A percentile compares a stretch with the other conserved stretches of the same genome.
Evolutionary conservation across 2,329 filamentous ascomycete species (phyloP).

Genomic region (Calonectria naviculata): DNA sequence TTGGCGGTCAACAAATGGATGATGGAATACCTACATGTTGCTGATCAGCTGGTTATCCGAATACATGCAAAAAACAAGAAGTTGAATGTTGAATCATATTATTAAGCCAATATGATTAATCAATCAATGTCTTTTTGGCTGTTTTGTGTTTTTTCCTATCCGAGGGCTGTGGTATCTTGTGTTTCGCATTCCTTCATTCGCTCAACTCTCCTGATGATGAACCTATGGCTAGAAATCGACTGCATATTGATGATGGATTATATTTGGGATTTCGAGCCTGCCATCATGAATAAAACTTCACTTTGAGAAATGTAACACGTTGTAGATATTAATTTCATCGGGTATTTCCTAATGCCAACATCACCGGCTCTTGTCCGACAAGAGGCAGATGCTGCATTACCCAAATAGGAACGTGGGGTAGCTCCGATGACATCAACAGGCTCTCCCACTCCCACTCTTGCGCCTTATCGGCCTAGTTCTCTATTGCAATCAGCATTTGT

Average conservation of each 20-base stretch:
- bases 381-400: not conserved
- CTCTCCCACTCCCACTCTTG: not conserved
- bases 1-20: not conserved
- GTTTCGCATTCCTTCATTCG: not conserved
- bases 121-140: too few relatives aligned
- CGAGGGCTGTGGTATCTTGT: not conserved
- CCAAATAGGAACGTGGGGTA: constrained; percentile 21
- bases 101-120: too few relatives aligned
- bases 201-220: not conserved
- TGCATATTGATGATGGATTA: not conserved
- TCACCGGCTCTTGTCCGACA: not conserved
- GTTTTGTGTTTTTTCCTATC: not conserved
- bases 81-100: too few relatives aligned
- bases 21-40: too few relatives aligned
- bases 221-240: not conserved
- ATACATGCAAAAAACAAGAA: too few relatives aligned
- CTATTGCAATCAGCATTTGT: constrained; percentile 18
- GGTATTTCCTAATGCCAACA: not conserved
- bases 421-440: constrained; percentile 21
- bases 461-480: constrained; percentile 15
- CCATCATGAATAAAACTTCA: too few relatives aligned
- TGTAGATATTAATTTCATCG: not conserved
- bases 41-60: too few relatives aligned
- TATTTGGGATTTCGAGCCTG: not conserved
- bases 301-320: not conserved